Percentiles rank a stretch among this genome's conserved stretches.
Conservation (phyloP, 2,329 filamentous ascomycete genomes). For the Talaromyces piceae region DNA sequence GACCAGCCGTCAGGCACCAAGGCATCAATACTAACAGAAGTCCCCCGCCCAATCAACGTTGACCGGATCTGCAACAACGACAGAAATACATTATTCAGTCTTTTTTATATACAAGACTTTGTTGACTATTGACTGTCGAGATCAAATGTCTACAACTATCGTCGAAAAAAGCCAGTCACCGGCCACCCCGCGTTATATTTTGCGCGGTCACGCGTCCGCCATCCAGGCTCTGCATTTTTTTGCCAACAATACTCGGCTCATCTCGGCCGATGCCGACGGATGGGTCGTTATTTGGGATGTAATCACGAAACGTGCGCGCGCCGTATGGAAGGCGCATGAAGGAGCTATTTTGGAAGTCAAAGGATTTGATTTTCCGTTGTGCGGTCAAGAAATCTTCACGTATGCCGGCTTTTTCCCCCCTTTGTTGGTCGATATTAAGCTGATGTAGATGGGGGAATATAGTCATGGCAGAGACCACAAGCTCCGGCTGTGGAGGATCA, state of each 20-base stretch:
- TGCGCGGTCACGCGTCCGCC: constrained; percentile 76
- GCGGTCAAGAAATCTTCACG: constrained; percentile 66
- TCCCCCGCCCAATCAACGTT: background rate
- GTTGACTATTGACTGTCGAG: background rate
- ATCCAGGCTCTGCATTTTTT: constrained; percentile 73
- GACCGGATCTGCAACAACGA: background rate
- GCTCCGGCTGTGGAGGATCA: constrained; percentile 75
- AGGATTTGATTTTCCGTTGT: constrained; percentile 43
- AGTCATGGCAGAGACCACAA: constrained; percentile 89
- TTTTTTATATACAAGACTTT: background rate
- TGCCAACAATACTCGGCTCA: constrained; percentile 63
- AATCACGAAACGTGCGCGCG: constrained; percentile 68
- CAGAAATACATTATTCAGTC: background rate
- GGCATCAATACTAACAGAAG: background rate
- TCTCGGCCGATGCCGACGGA: constrained; percentile 84
- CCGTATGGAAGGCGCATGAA: constrained; percentile 80
- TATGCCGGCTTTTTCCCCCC: constrained; percentile 39
- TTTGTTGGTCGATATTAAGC: constrained; percentile 6
- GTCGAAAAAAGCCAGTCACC: constrained; percentile 30
- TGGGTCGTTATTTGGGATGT: constrained; percentile 84
- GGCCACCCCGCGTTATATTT: constrained; percentile 58
- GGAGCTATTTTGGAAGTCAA: constrained; percentile 67
- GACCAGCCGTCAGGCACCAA: background rate
- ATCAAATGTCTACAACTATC: constrained; percentile 3
- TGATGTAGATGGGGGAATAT: constrained; percentile 6